Evolutionary conservation across 148 eudicot genomes (phyloP).

Genomic region (Vaccinium myrtillus): DNA sequence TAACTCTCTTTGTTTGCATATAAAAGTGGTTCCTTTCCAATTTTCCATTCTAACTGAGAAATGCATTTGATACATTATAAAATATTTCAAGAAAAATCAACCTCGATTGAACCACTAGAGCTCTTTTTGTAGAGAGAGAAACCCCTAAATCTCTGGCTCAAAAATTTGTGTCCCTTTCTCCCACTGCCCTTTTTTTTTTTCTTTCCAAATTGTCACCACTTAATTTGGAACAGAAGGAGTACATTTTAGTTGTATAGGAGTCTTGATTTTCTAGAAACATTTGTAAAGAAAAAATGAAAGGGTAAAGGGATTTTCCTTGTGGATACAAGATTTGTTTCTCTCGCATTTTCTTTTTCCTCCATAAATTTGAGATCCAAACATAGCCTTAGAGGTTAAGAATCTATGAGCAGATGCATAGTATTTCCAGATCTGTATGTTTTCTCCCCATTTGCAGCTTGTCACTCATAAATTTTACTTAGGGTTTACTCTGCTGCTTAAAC

Average conservation of each 20-base stretch:
- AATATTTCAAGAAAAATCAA: constrained; percentile 16
- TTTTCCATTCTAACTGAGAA: not conserved
- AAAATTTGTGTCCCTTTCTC: not conserved
- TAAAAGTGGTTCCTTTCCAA: not conserved
- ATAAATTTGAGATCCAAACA: not conserved
- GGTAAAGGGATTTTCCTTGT: not conserved
- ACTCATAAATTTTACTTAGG: not conserved
- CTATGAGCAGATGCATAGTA: not conserved
- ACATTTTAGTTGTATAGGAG: not conserved
- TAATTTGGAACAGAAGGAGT: too few species aligned
- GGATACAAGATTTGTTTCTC: not conserved
- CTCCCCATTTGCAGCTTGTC: not conserved
- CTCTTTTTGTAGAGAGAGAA: not conserved
- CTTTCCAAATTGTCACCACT: too few species aligned
- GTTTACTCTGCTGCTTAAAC: not conserved
- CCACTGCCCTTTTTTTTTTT: not conserved
- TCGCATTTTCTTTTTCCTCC: not conserved
- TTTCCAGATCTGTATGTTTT: not conserved
- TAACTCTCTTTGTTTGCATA: too few species aligned
- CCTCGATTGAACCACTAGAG: constrained; percentile 8
- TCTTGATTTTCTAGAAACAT: not conserved
- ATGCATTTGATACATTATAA: not conserved
- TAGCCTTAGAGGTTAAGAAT: not conserved
- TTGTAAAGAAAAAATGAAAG: not conserved
- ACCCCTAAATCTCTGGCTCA: not conserved